Conservation (phyloP, 805 yeast genomes). For the Zygosaccharomyces gambellarensis region DNA sequence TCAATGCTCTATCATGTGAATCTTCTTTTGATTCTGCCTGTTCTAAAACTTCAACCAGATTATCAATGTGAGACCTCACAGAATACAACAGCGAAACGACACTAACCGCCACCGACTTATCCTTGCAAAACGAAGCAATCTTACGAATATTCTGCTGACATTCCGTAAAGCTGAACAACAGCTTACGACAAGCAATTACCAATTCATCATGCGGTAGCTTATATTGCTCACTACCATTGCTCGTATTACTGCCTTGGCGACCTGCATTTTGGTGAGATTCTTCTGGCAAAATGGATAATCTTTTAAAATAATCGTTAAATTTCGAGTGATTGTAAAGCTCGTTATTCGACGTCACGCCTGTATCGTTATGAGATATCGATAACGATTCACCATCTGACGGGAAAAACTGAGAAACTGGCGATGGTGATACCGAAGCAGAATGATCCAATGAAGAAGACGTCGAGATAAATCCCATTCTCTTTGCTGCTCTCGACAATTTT, state of each 20-base stretch:
- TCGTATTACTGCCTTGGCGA: neutral
- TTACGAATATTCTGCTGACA: conserved; percentile 56
- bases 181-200: conserved; percentile 46
- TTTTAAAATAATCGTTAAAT: conserved; percentile 59
- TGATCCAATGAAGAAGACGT: conserved; percentile 15
- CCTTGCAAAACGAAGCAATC: conserved; percentile 53
- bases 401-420: conserved; percentile 8
- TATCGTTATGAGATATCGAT: conserved; percentile 9
- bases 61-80: conserved; percentile 52
- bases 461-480: conserved; percentile 67
- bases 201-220: conserved; percentile 32
- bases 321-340: conserved; percentile 36
- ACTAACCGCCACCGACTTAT: conserved; percentile 49
- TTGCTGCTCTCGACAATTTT: conserved; percentile 53
- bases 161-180: conserved; percentile 59
- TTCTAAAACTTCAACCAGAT: conserved; percentile 53
- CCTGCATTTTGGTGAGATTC: conserved; percentile 21
- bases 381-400: conserved; percentile 2
- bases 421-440: conserved; percentile 7
- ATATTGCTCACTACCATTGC: conserved; percentile 18
- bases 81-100: conserved; percentile 48
- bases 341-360: conserved; percentile 8
- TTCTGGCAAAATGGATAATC: conserved; percentile 62
- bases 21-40: conserved; percentile 41
- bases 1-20: conserved; percentile 36